These are phyloP conservation scores for Beverwykella pulmonaria DNA, from an alignment of 495 filamentous ascomycete genomes.

Conservation along the genomic window DNA sequence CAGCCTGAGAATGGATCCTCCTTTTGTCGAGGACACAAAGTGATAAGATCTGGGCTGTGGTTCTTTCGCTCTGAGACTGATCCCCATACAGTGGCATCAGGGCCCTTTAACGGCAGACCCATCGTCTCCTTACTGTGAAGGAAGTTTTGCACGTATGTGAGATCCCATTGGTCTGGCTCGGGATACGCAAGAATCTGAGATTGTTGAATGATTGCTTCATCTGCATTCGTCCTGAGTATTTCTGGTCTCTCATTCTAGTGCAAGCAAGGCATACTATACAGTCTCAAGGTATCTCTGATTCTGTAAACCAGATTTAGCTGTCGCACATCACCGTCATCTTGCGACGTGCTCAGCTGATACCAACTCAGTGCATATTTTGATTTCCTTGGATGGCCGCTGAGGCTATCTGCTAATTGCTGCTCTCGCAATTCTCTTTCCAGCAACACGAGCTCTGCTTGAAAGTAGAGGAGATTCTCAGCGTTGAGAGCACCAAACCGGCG, in stretches of 20 bases:
- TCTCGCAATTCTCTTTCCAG: conserved; percentile 35
- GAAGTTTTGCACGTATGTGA: neutral
- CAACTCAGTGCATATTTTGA: neutral
- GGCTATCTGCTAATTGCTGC: conserved; percentile 15
- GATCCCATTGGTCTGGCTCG: neutral
- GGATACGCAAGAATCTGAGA: neutral
- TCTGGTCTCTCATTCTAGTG: neutral
- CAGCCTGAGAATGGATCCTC: neutral
- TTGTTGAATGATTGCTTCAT: conserved; percentile 27
- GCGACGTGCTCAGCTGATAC: conserved; percentile 7
- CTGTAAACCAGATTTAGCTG: conserved; percentile 17
- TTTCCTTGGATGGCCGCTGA: neutral
- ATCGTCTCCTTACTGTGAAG: neutral
- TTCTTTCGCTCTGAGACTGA: neutral
- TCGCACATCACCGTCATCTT: conserved; percentile 1
- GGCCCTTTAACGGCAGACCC: neutral
- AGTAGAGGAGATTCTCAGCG: conserved; percentile 41
- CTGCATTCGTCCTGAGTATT: neutral
- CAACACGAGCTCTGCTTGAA: conserved; percentile 40
- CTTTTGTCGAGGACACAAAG: neutral
- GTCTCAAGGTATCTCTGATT: conserved; percentile 18
- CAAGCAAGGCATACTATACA: conserved; percentile 31
- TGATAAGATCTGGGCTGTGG: neutral
- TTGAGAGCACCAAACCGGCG: conserved; percentile 37
- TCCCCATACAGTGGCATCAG: neutral